Conservation (phyloP, 352 stramenopile genomes). For the Phytophthora europaea region DNA sequence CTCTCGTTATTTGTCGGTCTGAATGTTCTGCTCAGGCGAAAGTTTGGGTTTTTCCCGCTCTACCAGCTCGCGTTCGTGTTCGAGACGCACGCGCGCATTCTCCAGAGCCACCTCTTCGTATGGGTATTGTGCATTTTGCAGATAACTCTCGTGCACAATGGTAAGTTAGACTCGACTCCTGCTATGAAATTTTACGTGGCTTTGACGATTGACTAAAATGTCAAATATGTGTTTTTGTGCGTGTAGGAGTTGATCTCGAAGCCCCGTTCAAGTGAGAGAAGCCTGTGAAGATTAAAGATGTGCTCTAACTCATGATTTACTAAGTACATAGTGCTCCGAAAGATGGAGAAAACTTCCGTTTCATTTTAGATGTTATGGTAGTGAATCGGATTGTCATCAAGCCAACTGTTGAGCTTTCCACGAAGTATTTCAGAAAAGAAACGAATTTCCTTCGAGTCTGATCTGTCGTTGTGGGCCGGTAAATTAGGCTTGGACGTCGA, state of each 20-base stretch:
- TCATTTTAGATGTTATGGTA: too few species aligned
- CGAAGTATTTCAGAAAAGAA: too few species aligned
- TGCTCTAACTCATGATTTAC: too few species aligned
- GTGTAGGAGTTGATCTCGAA: neutral
- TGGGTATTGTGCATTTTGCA: neutral
- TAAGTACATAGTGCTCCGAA: too few species aligned
- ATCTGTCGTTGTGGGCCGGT: neutral
- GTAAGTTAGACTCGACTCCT: neutral
- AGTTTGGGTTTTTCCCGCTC: constrained; percentile 38
- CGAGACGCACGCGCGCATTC: constrained; percentile 30
- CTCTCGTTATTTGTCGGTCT: constrained; percentile 4
- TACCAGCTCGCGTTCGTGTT: constrained; percentile 50
- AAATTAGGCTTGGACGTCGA: neutral
- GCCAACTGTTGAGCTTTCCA: too few species aligned
- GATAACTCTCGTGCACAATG: neutral
- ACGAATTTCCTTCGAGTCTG: too few species aligned
- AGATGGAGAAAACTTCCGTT: too few species aligned
- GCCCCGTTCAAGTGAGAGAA: neutral
- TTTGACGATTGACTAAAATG: neutral
- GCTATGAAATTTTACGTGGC: too few species aligned
- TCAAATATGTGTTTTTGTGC: neutral
- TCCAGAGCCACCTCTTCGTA: neutral
- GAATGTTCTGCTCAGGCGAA: constrained; percentile 29
- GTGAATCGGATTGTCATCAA: too few species aligned
- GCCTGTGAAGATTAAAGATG: too few species aligned